Conservation (phyloP, 371 early-diverging fungal genomes). For the Phascolomyces articulosus region DNA sequence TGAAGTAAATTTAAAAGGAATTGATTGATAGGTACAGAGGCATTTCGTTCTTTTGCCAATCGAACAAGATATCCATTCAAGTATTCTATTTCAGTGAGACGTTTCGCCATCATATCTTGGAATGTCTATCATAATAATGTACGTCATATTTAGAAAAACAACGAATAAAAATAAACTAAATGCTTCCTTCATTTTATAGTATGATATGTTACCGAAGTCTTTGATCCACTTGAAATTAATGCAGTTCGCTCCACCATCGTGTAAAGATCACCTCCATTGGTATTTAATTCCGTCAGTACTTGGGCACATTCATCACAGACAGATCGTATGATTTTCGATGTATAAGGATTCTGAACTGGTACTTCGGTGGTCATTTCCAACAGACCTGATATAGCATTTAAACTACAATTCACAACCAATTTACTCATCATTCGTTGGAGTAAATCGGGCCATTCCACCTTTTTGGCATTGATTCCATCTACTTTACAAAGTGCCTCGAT, state of each 20-base stretch:
- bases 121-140: no score
- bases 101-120: constrained; percentile 47
- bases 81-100: constrained; percentile 62
- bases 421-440: constrained; percentile 50
- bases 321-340: constrained; percentile 19
- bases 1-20: constrained; percentile 5
- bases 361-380: constrained; percentile 47
- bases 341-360: constrained; percentile 22
- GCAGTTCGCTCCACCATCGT: constrained; percentile 15
- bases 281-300: constrained; percentile 28
- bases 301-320: constrained; percentile 35
- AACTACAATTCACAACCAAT: constrained; percentile 60
- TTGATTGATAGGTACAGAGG: constrained; percentile 12
- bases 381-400: constrained; percentile 59
- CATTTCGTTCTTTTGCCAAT: constrained; percentile 20
- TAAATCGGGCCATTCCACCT: constrained; percentile 42
- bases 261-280: constrained; percentile 23
- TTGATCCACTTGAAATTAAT: no score
- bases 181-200: no score
- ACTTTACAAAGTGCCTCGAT: constrained; percentile 24
- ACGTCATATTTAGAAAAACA: no score
- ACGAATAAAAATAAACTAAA: background rate
- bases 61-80: constrained; percentile 61
- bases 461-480: constrained; percentile 27
- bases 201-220: no score